Base-by-base conservation (phyloP, 2,329 filamentous ascomycete species). In the Parastagonospora avenae region DNA sequence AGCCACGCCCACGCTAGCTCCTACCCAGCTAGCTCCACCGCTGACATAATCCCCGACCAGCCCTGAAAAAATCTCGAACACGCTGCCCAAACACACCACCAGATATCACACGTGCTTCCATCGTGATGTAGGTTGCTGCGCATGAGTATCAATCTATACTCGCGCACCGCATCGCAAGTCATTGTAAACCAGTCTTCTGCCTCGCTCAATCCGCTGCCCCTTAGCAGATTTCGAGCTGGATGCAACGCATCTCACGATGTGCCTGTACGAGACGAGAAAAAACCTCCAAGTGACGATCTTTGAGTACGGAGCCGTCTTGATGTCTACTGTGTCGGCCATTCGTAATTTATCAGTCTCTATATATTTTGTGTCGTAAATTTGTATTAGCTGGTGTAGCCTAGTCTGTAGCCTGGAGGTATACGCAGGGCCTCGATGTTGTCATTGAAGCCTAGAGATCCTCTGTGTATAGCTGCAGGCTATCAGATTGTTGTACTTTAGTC, bases 341-440 rank as follows among this genome's bases (percentile, higher is more conserved):
- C 62, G 71, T 73, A 74, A 74, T 74, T 74, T 66, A 70, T 72
- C 63, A 53, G 69, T 73, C 68, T 68, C 61, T 57, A 74, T 68
- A 74, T 66, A 55, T 15, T 42, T 15, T 6, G 39, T 27, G 27
- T 41, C 8, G 11, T 39, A 4, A 24, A 11, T 36, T n/a, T 12
- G 16, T 15, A 30, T 42, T 14, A 15, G 11, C 33, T 8, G 33
- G 31, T 32, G 31, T 32, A 10, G n/a, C 3, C 31, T 11, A 32
- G 31, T 4, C 31, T 24, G 19, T 24, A 3, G 19, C 19, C 19
- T 24, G 19, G 19, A 24, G 19, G 19, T 24, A 24, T 24, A 24
- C 19, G 19, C 31, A 32, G 7, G 31, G 31, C n/a, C 31, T 32
- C 5, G 19, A 3, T 24, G 19, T 24, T 24, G 19, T 24, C 3